Base-by-base conservation (phyloP, 129 eudicot species). In the Lactuca saligna region DNA sequence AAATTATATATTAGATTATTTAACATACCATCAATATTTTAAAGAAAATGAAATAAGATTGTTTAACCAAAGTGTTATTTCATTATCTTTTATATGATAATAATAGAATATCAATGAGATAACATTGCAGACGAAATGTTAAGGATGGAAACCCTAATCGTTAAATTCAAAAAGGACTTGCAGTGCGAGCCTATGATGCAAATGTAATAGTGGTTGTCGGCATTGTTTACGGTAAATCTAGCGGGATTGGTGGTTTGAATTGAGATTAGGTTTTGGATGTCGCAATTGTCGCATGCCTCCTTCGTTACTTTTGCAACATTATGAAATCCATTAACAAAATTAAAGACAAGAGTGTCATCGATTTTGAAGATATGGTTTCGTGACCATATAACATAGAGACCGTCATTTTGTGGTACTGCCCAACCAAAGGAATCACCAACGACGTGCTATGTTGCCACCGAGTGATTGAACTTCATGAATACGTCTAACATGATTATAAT, bases 351-450 rank as follows among this genome's bases (percentile, higher is more conserved):
- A 17, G 6, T 13, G 16, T 88, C 95, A 17, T 87, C 82, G 8
- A 78, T 82, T 34, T 51, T 6, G 78, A 88, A 78, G 38, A 3
- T 65, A 35, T 79, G 25, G 3, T 51, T 1, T 4, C 77, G 62
- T 31, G 84, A 77, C 91, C 91, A 88, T 1, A 73, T 59, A 39
- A 49, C 10, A 49, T 75, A 88, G 15, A 41, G 61, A 51, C 65
- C 42, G 7, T 71, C 55, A 6, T 38, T 60, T 12, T 68, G 69
- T 5, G 96, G 91, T 3, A 81, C 72, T 3, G 1, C 29, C 91
- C 96, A 88, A 17, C 83, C 87, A 37, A 54, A 6, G 3, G 25
- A 6, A 59, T 68, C 86, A 0, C 86, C 86, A 6, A 87, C 95
- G 0, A 33, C 54, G 39, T 88, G 85, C 5, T 82, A 65, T 50